Evolutionary conservation across 2,329 filamentous ascomycete genomes (phyloP).

Genomic region (Thermoascus crustaceus): DNA sequence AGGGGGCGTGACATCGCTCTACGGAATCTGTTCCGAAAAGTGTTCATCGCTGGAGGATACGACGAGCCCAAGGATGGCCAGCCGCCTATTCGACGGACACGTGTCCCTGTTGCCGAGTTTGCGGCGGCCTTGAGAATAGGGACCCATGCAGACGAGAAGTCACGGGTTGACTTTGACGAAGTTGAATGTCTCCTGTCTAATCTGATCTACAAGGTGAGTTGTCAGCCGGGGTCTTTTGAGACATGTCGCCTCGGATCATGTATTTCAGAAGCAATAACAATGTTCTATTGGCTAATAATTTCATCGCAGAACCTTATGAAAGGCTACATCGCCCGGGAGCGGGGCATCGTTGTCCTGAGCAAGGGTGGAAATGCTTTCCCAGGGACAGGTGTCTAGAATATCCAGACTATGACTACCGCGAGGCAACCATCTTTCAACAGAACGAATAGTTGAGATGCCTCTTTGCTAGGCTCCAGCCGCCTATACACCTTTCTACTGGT

Average conservation of each 20-base stretch:
- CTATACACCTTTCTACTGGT: too few relatives aligned
- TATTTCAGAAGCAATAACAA: too few relatives aligned
- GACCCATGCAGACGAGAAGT: constrained; percentile 41
- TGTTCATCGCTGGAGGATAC: constrained; percentile 77
- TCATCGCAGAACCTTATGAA: constrained; percentile 78
- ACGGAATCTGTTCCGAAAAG: constrained; percentile 84
- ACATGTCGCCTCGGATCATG: neutral
- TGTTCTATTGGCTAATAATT: constrained; percentile 14
- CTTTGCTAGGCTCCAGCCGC: neutral
- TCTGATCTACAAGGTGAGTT: constrained; percentile 89
- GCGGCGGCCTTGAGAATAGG: constrained; percentile 72
- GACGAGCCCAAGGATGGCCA: constrained; percentile 66
- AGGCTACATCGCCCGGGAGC: constrained; percentile 90
- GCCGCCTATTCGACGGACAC: constrained; percentile 55
- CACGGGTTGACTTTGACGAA: constrained; percentile 74
- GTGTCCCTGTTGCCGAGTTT: constrained; percentile 78
- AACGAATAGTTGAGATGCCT: too few relatives aligned
- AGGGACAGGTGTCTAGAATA: constrained; percentile 67
- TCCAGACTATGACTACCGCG: too few relatives aligned
- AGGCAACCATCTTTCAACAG: too few relatives aligned
- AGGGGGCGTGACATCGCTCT: constrained; percentile 84
- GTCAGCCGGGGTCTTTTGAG: neutral
- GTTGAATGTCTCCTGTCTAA: constrained; percentile 93
- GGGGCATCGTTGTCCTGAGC: constrained; percentile 82
- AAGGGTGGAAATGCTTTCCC: constrained; percentile 83